A percentile compares a stretch with the other conserved stretches of the same genome.
phyloP scores from a whole-genome alignment of 148 eudicot genomes.

The Silene uniflora region DNA sequence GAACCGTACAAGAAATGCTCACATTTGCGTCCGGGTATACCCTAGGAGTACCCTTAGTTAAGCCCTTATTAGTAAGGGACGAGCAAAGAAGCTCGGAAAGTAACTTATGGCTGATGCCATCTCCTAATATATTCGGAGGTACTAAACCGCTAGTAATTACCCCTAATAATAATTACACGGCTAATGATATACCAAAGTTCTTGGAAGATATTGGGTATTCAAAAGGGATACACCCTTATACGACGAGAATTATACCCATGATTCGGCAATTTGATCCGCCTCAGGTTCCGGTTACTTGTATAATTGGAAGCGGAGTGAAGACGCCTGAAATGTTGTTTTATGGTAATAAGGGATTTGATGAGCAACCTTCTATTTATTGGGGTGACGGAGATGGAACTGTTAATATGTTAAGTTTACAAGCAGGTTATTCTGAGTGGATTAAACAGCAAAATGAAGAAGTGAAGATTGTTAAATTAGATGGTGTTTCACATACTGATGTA shows the following conservation, averaged over 20 bases:
- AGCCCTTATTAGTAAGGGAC: slow-evolving; percentile 68
- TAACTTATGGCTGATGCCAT: slow-evolving; percentile 87
- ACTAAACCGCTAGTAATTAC: slow-evolving; percentile 51
- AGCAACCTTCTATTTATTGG: slow-evolving; percentile 53
- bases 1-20: slow-evolving; percentile 68
- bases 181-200: slow-evolving; percentile 44
- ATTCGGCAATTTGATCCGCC: slow-evolving; percentile 41
- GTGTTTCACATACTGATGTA: slow-evolving; percentile 60
- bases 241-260: slow-evolving; percentile 53
- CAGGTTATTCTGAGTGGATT: slow-evolving; percentile 46
- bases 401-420: slow-evolving; percentile 68
- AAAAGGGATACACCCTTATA: slow-evolving; percentile 48
- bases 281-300: slow-evolving; percentile 59
- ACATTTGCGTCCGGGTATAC: slow-evolving; percentile 87
- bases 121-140: slow-evolving; percentile 36
- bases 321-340: slow-evolving; percentile 73
- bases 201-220: slow-evolving; percentile 63
- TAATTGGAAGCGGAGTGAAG: slow-evolving; percentile 53
- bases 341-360: slow-evolving; percentile 54
- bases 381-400: slow-evolving; percentile 99
- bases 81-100: slow-evolving; percentile 88
- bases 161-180: slow-evolving; percentile 41
- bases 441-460: slow-evolving; percentile 37
- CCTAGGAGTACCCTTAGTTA: slow-evolving; percentile 77
- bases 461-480: slow-evolving; percentile 41